Evolutionary conservation across 1,284 basidiomycete species (phyloP).

Genomic region (Coniferiporia weirii): DNA sequence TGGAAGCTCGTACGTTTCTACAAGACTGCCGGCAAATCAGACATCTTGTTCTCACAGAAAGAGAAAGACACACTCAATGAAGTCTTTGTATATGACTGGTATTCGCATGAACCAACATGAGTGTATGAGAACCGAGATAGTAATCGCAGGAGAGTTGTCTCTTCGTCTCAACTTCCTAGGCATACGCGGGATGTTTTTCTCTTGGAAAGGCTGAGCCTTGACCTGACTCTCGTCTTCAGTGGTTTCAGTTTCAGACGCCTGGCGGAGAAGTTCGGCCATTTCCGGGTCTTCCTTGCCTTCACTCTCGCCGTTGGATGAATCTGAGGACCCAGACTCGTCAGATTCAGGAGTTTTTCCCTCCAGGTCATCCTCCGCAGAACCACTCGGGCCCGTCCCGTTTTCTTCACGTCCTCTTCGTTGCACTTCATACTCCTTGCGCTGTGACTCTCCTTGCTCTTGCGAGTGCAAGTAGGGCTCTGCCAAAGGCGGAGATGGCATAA

Average conservation of each 20-base stretch:
- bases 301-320: constrained; percentile 12
- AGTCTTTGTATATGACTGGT: constrained; percentile 70
- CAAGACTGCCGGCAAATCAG: constrained; percentile 41
- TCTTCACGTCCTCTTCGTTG: constrained; percentile 11
- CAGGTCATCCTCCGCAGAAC: constrained; percentile 21
- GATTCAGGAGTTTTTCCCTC: constrained; percentile 19
- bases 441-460: constrained; percentile 30
- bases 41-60: not conserved
- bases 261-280: constrained; percentile 47
- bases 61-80: constrained; percentile 50
- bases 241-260: constrained; percentile 43
- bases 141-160: constrained; percentile 54
- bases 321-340: not conserved
- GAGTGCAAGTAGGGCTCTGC: constrained; percentile 52
- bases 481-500: constrained; percentile 54
- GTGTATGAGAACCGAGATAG: constrained; percentile 61
- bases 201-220: constrained; percentile 21
- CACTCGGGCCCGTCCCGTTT: not conserved
- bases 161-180: constrained; percentile 21
- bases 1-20: constrained; percentile 72
- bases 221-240: constrained; percentile 40
- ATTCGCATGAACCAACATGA: constrained; percentile 76
- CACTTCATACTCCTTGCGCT: constrained; percentile 15
- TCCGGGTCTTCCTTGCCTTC: constrained; percentile 31
- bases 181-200: constrained; percentile 18